These are phyloP conservation scores for Oryza brachyantha DNA, from an alignment of 176 grass and related monocot genomes.

Conservation along the genomic window DNA sequence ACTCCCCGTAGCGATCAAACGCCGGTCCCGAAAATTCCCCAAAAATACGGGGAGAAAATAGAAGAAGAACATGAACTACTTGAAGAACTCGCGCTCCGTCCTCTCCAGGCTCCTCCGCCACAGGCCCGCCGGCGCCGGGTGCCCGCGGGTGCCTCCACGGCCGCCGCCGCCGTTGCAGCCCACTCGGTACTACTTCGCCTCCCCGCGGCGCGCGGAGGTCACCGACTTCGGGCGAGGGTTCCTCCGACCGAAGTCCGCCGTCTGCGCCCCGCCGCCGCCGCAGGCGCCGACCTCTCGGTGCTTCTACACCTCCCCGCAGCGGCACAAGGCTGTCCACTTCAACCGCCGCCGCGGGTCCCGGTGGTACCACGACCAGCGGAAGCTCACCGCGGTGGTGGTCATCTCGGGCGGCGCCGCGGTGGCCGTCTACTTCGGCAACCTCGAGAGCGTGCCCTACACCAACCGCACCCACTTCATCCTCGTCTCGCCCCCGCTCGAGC, in stretches of 20 bases:
- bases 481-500: slow-evolving; percentile 62
- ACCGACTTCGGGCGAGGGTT: slow-evolving; percentile 30
- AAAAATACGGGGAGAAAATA: not conserved
- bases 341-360: slow-evolving; percentile 42
- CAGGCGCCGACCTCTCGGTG: slow-evolving; percentile 10
- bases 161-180: not conserved
- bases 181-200: slow-evolving; percentile 30
- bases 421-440: slow-evolving; percentile 73
- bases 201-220: slow-evolving; percentile 7
- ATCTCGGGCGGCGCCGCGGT: slow-evolving; percentile 31
- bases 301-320: slow-evolving; percentile 42
- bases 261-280: not conserved
- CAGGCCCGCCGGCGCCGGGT: not conserved
- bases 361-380: slow-evolving; percentile 86
- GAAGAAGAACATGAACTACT: slow-evolving; percentile 26
- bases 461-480: slow-evolving; percentile 75
- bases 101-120: slow-evolving; percentile 39
- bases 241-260: slow-evolving; percentile 24
- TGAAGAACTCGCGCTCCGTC: slow-evolving; percentile 45
- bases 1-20: slow-evolving; percentile 3
- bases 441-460: slow-evolving; percentile 88
- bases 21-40: slow-evolving; percentile 2
- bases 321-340: slow-evolving; percentile 66
- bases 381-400: slow-evolving; percentile 40
- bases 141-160: not conserved